Percentiles rank a stretch among this genome's conserved stretches.
phyloP scores from a whole-genome alignment of 306 rosid species.

The Rubus idaeus region DNA sequence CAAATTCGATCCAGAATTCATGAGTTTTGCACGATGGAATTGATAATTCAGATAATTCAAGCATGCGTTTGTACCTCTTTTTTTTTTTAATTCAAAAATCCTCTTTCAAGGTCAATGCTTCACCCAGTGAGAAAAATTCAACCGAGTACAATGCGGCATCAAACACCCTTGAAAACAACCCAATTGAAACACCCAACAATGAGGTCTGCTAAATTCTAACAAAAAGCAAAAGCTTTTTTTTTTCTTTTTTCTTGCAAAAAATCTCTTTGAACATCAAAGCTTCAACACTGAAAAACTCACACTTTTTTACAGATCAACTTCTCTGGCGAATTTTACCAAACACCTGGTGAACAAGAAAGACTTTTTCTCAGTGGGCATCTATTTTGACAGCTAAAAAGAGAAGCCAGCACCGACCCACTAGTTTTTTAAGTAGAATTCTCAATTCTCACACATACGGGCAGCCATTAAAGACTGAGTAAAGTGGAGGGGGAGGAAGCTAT shows the following conservation, averaged over 20 bases:
- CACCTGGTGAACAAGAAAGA: slow-evolving; percentile 27
- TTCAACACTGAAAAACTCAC: not conserved
- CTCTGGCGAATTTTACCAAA: slow-evolving; percentile 29
- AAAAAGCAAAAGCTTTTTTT: not conserved
- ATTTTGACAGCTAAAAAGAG: slow-evolving; percentile 50
- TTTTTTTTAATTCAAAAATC: slow-evolving; percentile 5
- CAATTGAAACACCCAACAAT: slow-evolving; percentile 25
- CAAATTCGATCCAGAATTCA: slow-evolving; percentile 33
- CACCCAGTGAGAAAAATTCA: slow-evolving; percentile 33
- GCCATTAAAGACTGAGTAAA: slow-evolving; percentile 67
- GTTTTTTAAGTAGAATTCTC: slow-evolving; percentile 38
- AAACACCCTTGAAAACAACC: slow-evolving; percentile 21
- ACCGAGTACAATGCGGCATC: slow-evolving; percentile 26
- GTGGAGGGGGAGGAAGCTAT: slow-evolving; percentile 29
- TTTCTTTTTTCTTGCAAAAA: not conserved
- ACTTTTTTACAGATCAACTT: slow-evolving; percentile 21
- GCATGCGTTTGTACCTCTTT: slow-evolving; percentile 21
- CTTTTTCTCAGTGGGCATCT: slow-evolving; percentile 42
- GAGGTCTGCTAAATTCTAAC: slow-evolving; percentile 10
- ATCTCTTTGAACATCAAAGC: not conserved
- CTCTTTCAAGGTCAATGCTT: slow-evolving; percentile 24
- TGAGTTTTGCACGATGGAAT: slow-evolving; percentile 30
- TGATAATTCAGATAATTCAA: slow-evolving; percentile 25
- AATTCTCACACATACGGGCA: slow-evolving; percentile 29
- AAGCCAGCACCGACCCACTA: slow-evolving; percentile 66